phyloP scores from a whole-genome alignment of 108 stramenopile species.

The Pseudonitzschia multiseries region DNA sequence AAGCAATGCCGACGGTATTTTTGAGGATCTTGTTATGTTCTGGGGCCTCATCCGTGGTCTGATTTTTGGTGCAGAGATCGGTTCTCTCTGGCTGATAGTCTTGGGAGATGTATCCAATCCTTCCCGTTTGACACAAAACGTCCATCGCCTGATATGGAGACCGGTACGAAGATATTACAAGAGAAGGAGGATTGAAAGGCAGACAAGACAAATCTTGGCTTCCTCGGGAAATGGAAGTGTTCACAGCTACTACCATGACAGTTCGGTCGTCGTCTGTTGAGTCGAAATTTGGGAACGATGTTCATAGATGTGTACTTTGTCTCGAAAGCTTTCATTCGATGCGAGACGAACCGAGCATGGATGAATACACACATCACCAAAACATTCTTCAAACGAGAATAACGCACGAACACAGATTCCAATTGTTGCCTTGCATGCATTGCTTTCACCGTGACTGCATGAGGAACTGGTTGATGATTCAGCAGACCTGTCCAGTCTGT shows the following conservation, averaged over 20 bases:
- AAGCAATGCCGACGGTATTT: neutral
- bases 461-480: constrained; percentile 9
- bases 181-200: neutral
- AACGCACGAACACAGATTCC: neutral
- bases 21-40: constrained; percentile 1
- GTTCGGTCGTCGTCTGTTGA: too few species aligned
- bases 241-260: neutral
- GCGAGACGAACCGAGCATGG: neutral
- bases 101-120: neutral
- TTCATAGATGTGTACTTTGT: neutral
- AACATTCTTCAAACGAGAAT: neutral
- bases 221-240: neutral
- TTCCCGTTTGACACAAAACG: neutral
- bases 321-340: constrained; percentile 1
- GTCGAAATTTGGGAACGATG: neutral
- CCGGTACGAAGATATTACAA: neutral
- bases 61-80: constrained; percentile 3
- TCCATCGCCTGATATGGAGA: neutral
- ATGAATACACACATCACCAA: neutral
- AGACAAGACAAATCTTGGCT: neutral
- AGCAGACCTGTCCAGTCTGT: constrained; percentile 9
- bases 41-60: constrained; percentile 12
- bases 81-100: constrained; percentile 7
- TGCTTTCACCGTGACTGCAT: constrained; percentile 7
- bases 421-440: constrained; percentile 11